Percentiles rank a stretch among this genome's conserved stretches.
Evolutionary conservation across 331 rosid species (phyloP).

Genomic region (Acacia pycnantha): DNA sequence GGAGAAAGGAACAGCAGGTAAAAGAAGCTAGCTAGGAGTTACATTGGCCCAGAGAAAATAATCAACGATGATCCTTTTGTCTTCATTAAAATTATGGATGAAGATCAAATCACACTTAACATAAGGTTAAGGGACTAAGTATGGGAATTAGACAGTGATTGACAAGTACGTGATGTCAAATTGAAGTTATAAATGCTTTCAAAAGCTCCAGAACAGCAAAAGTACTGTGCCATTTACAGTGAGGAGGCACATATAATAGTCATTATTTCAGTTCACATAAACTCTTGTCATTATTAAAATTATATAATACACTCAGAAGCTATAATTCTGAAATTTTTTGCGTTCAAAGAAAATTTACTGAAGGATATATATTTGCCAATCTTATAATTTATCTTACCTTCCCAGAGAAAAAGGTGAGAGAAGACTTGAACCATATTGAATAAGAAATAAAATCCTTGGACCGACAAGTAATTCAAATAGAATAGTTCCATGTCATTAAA

Average conservation of each 20-base stretch:
- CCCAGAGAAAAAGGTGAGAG: not conserved
- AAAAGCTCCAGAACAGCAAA: not conserved
- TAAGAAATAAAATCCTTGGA: conserved; percentile 11
- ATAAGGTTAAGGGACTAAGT: not conserved
- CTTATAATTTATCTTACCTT: not conserved
- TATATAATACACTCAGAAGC: not conserved
- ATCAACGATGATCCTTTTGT: not conserved
- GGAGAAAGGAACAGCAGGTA: not conserved
- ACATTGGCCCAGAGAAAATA: not conserved
- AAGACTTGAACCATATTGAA: conserved; percentile 20
- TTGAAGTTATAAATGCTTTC: not conserved
- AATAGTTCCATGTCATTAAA: conserved; percentile 27
- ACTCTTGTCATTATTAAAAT: not conserved
- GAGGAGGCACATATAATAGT: not conserved
- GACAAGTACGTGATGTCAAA: not conserved
- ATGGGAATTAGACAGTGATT: not conserved
- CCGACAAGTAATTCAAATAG: conserved; percentile 24
- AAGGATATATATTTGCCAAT: not conserved
- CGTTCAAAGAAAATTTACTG: not conserved
- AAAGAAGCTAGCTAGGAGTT: not conserved
- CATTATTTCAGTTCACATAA: conserved; percentile 8
- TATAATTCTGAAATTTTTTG: not conserved
- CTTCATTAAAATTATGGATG: not conserved
- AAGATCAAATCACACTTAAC: not conserved
- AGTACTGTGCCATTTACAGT: not conserved